phyloP scores from a whole-genome alignment of 2,329 filamentous ascomycete genomes.

The Talaromyces sp. region DNA sequence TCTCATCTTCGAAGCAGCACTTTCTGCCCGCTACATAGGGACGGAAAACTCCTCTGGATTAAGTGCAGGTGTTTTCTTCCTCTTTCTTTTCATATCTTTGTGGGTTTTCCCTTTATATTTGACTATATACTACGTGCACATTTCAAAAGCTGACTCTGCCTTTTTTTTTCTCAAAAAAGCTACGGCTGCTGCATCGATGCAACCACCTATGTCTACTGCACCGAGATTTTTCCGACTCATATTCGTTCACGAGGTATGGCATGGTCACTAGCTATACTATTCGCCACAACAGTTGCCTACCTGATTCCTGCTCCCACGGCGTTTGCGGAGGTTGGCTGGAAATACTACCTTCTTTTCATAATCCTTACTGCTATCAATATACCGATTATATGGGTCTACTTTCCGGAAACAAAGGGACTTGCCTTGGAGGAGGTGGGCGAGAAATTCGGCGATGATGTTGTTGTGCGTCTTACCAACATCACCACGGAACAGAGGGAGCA shows the following conservation, averaged over 20 bases:
- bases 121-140: not conserved
- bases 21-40: constrained; percentile 2
- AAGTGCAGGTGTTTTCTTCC: constrained; percentile 9
- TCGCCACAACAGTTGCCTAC: constrained; percentile 1
- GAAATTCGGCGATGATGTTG: constrained; percentile 2
- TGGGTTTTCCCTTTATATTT: not conserved
- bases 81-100: constrained; percentile 8
- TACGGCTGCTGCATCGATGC: constrained; percentile 4
- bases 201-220: constrained; percentile 12
- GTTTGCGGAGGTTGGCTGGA: constrained; percentile 1
- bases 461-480: not conserved
- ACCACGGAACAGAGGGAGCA: not conserved
- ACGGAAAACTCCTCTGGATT: constrained; percentile 7
- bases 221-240: constrained; percentile 15
- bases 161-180: constrained; percentile 3
- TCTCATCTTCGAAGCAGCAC: constrained; percentile 4
- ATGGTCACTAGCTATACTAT: not conserved
- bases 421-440: constrained; percentile 3
- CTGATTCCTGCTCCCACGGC: not conserved
- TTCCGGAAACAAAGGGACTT: constrained; percentile 5
- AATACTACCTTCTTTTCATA: constrained; percentile 6
- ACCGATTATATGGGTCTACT: not conserved
- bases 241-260: constrained; percentile 7
- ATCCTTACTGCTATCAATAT: not conserved
- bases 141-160: not conserved